A percentile compares a stretch with the other conserved stretches of the same genome.
Conservation (phyloP, 108 stramenopile species). For the Skeletonema menzelii region DNA sequence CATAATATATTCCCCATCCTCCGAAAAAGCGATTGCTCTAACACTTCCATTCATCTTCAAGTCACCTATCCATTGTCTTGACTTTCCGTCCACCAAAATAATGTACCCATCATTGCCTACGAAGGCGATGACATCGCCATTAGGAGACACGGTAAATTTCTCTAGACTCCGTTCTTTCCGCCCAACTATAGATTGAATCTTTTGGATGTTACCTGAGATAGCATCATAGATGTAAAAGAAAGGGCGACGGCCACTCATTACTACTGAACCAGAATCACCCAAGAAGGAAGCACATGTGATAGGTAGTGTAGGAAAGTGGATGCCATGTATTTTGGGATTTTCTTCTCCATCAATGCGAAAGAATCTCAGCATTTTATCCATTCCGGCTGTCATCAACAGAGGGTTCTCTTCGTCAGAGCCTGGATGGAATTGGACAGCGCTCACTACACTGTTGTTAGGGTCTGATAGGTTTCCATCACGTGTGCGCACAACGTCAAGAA, state of each 20-base stretch:
- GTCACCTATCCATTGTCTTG: conserved; percentile 84
- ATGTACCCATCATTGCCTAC: conserved; percentile 95
- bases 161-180: conserved; percentile 85
- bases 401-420: conserved; percentile 58
- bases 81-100: conserved; percentile 75
- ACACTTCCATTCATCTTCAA: conserved; percentile 94
- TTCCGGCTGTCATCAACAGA: conserved; percentile 77
- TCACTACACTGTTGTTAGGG: conserved; percentile 74
- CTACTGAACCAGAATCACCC: conserved; percentile 69
- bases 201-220: conserved; percentile 74
- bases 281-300: conserved; percentile 88
- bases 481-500: conserved; percentile 67
- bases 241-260: conserved; percentile 85
- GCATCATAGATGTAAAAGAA: conserved; percentile 95
- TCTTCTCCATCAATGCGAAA: conserved; percentile 82
- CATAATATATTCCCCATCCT: conserved; percentile 79
- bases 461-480: conserved; percentile 87
- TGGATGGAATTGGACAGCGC: conserved; percentile 86
- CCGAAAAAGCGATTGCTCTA: conserved; percentile 79
- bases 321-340: conserved; percentile 88
- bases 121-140: conserved; percentile 87
- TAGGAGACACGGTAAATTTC: conserved; percentile 78
- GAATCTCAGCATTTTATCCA: conserved; percentile 93
- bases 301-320: conserved; percentile 90
- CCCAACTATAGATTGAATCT: conserved; percentile 70